Evolutionary conservation across 1,139 yeast genomes (phyloP).

Genomic region (Taiozyma sp.): DNA sequence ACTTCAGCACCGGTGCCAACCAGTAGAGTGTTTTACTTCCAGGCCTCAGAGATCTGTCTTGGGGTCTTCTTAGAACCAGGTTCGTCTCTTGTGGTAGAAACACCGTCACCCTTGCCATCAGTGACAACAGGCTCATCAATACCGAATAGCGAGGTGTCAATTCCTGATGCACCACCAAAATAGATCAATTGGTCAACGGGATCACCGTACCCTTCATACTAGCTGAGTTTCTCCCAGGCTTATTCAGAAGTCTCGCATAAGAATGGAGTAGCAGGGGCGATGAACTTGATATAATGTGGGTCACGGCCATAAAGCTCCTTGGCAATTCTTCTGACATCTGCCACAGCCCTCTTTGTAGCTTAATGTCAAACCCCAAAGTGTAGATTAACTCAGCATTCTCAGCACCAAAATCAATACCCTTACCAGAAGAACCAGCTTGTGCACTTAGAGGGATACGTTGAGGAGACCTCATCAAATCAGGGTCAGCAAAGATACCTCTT

Average conservation of each 20-base stretch:
- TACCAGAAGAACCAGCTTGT: conserved; percentile 43
- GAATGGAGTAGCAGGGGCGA: conserved; percentile 29
- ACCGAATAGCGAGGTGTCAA: conserved; percentile 26
- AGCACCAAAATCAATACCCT: conserved; percentile 40
- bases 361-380: conserved; percentile 26
- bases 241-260: conserved; percentile 33
- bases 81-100: conserved; percentile 10
- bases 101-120: conserved; percentile 17
- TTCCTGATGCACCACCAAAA: conserved; percentile 32
- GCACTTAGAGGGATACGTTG: conserved; percentile 40
- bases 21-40: conserved; percentile 22
- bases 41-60: conserved; percentile 24
- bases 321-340: conserved; percentile 27
- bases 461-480: conserved; percentile 36
- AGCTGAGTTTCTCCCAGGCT: conserved; percentile 28
- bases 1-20: conserved; percentile 16
- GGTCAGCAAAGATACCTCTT: conserved; percentile 33
- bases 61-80: conserved; percentile 23
- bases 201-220: conserved; percentile 30
- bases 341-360: conserved; percentile 24
- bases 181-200: conserved; percentile 35
- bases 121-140: conserved; percentile 25
- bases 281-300: conserved; percentile 29
- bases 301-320: conserved; percentile 31
- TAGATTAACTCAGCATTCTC: conserved; percentile 38